Percentiles rank a stretch among this genome's conserved stretches.
Conservation (phyloP, 2,329 filamentous ascomycete species). For the Epichloe bromicola region DNA sequence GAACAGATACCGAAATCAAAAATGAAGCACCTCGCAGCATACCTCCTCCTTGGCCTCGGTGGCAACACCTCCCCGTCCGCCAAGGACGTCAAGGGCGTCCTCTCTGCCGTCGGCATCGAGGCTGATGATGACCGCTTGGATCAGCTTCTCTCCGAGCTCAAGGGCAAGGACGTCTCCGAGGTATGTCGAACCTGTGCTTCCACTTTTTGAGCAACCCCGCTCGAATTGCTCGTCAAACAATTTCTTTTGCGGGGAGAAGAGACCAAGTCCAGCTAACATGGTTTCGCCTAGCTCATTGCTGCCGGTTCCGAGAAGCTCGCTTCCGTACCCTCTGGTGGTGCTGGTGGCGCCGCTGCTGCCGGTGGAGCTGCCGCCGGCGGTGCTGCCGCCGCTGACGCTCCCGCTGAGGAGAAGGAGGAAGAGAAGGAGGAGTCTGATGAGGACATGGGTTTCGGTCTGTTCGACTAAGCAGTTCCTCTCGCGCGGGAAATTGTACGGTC, state of each 20-base stretch:
- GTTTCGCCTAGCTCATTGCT: slow-evolving; percentile 59
- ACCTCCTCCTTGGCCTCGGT: slow-evolving; percentile 89
- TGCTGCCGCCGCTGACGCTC: slow-evolving; percentile 45
- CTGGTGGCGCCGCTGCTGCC: slow-evolving; percentile 55
- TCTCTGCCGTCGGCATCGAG: slow-evolving; percentile 90
- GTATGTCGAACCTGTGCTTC: slow-evolving; percentile 36
- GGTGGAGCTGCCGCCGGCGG: slow-evolving; percentile 55
- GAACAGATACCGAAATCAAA: slow-evolving; percentile 36
- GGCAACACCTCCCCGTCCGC: slow-evolving; percentile 85
- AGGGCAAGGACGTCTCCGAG: slow-evolving; percentile 88
- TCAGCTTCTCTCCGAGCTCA: slow-evolving; percentile 78
- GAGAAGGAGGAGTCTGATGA: slow-evolving; percentile 70
- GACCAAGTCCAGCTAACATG: slow-evolving; percentile 6
- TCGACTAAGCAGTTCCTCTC: slow-evolving; percentile 45
- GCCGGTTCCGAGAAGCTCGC: slow-evolving; percentile 89
- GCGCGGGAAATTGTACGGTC: slow-evolving; percentile 14
- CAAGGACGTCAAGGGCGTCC: slow-evolving; percentile 74
- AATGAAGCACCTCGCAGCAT: slow-evolving; percentile 99
- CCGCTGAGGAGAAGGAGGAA: slow-evolving; percentile 56
- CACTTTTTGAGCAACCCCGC: no score
- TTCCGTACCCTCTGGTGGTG: slow-evolving; percentile 88
- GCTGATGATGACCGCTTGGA: slow-evolving; percentile 76
- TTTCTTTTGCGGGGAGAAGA: background rate
- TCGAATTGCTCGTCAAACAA: background rate
- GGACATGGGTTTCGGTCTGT: slow-evolving; percentile 67